phyloP scores from a whole-genome alignment of 176 grass and related monocot species.

The Paspalum notatum region DNA sequence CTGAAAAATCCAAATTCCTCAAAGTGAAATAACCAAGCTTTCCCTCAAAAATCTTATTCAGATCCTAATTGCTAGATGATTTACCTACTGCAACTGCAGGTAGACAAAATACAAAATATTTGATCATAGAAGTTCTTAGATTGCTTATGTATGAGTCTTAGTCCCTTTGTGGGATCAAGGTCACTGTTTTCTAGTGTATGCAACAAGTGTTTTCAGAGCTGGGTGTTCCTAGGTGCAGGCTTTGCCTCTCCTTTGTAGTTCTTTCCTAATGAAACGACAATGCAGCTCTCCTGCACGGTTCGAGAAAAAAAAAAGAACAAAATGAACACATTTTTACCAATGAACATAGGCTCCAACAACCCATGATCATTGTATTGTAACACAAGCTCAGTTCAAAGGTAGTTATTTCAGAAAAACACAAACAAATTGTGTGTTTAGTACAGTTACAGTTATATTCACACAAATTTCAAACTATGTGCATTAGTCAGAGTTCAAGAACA shows the following conservation, averaged over 20 bases:
- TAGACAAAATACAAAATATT: neutral
- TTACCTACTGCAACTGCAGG: neutral
- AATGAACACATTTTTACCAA: neutral
- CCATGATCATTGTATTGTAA: neutral
- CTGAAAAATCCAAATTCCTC: neutral
- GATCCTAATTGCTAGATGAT: neutral
- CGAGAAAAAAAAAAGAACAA: neutral
- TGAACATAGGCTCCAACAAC: neutral
- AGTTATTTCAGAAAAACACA: slow-evolving; percentile 28
- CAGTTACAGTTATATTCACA: neutral
- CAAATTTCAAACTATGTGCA: neutral
- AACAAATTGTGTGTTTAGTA: neutral
- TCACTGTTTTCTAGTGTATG: too few relatives aligned
- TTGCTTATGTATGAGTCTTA: too few relatives aligned
- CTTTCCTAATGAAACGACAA: too few relatives aligned
- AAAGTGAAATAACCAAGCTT: neutral
- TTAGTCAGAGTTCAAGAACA: neutral
- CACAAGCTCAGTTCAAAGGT: neutral
- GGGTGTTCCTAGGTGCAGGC: too few relatives aligned
- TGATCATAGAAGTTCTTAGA: neutral
- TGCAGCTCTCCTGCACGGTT: too few relatives aligned
- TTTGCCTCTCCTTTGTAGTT: too few relatives aligned
- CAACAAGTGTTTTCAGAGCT: too few relatives aligned
- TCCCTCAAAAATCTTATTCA: neutral
- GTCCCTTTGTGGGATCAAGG: too few relatives aligned